Evolutionary conservation across 495 filamentous ascomycete genomes (phyloP), one percentile per base, ranked within the genome.

Genomic region (Cenococcum geophilum): DNA sequence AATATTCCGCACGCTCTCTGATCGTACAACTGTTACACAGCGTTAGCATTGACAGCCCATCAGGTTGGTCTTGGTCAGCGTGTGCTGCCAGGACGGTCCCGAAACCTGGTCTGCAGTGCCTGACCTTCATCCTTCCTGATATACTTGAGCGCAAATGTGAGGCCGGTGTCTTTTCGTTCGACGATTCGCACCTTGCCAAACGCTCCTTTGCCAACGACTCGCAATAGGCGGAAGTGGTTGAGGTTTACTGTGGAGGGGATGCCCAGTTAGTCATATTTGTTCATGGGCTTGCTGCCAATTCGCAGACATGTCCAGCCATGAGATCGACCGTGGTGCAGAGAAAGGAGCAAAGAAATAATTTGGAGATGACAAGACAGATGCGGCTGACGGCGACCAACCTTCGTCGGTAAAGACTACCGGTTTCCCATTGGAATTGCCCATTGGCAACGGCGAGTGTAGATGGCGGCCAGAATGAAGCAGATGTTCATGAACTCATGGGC

Each of bases 171-270:
- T 74, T 97, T 98, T 63, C 91, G 82, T 78, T 98, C 93, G 67
- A 98, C 93, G 67, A 98, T 98, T 60, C 93, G 87, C 61, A 98
- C 93, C 74, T 98, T 98, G 62, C 93, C 93, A 75, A 98, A 98
- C 20, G 93, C 95, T 69, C 93, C 93, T 72, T 96, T 95, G 52
- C 93, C 93, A 58, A 98, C 93, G 61, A 98, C 93, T 68, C 93
- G 86, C 36, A 97, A 79, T 25, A 98, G 82, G 66, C 91, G 88
- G 72, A 98, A 98, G 72, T 98, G 95, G 69, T 97, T 96, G 66
- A 98, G 86, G 75, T 96, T 97, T 67, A 95, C 93, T 96, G 61
- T 34, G 37, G 43, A 14, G 36, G 37, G 54, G 36, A 57, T 50
- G 48, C 52, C 42, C 45, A 58, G 14, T 35, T 16, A 45, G 32